A percentile compares a stretch with the other conserved stretches of the same genome.
These are phyloP conservation scores for Colletotrichum melonis DNA, from an alignment of 2,329 filamentous ascomycete genomes.

Conservation along the genomic window DNA sequence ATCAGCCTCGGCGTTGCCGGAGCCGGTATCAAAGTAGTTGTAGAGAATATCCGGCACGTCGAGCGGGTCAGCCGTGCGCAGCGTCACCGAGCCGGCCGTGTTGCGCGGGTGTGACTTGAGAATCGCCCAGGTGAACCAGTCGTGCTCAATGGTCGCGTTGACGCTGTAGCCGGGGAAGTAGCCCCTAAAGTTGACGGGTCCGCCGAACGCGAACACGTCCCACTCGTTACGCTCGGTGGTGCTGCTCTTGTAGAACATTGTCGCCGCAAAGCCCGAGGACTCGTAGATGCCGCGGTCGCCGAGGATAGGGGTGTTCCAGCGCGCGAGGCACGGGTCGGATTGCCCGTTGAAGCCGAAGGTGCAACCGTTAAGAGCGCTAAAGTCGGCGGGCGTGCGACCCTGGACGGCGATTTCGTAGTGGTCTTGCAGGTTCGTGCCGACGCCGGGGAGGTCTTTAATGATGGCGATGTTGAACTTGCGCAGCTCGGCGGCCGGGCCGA, in stretches of 20 bases:
- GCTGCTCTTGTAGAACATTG: conserved; percentile 45
- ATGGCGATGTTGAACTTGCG: conserved; percentile 53
- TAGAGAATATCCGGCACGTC: conserved; percentile 73
- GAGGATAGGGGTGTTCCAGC: conserved; percentile 45
- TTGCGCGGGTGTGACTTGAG: conserved; percentile 75
- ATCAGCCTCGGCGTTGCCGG: conserved; percentile 57
- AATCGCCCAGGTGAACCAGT: conserved; percentile 58
- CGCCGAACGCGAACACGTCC: conserved; percentile 51
- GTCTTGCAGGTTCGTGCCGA: conserved; percentile 71
- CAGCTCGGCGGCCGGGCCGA: conserved; percentile 56
- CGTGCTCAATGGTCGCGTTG: conserved; percentile 45
- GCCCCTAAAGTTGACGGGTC: conserved; percentile 51
- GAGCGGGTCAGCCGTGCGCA: conserved; percentile 70
- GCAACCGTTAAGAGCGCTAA: conserved; percentile 47
- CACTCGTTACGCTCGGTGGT: conserved; percentile 39
- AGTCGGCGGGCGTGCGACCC: conserved; percentile 53
- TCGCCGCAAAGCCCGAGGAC: conserved; percentile 38
- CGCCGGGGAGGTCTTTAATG: conserved; percentile 65
- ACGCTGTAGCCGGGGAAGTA: conserved; percentile 52
- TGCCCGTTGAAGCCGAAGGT: conserved; percentile 43
- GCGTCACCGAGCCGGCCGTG: conserved; percentile 68
- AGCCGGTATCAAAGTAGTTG: conserved; percentile 68
- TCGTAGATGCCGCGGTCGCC: conserved; percentile 53
- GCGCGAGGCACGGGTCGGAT: conserved; percentile 46
- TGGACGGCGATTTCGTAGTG: conserved; percentile 61